Percentiles rank a stretch among this genome's conserved stretches.
Conservation (phyloP, 177 flowering plant species). For the Vitis hybrid region DNA sequence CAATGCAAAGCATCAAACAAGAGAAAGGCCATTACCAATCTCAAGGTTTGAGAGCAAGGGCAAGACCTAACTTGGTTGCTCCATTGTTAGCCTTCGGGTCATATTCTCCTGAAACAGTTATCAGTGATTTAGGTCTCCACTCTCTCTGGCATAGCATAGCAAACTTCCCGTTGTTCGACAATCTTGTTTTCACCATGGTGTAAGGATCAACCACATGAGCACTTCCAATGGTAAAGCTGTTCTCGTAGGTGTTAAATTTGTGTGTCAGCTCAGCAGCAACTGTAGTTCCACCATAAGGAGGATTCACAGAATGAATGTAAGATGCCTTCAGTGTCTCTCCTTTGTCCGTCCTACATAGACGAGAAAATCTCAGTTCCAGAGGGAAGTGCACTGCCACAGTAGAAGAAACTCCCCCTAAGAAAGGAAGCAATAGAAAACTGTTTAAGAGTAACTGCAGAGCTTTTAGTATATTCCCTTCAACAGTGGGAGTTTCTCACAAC, state of each 20-base stretch:
- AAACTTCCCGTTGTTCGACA: conserved; percentile 50
- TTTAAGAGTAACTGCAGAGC: not conserved
- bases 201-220: conserved; percentile 49
- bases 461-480: too few relatives aligned
- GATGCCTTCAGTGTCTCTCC: conserved; percentile 74
- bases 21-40: not conserved
- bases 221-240: conserved; percentile 64
- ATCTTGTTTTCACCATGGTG: conserved; percentile 51
- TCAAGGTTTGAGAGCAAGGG: conserved; percentile 71
- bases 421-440: not conserved
- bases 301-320: conserved; percentile 52
- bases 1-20: not conserved
- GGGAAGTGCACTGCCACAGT: too few relatives aligned
- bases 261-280: conserved; percentile 75
- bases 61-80: conserved; percentile 58
- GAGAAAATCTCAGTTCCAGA: not conserved
- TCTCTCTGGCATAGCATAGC: conserved; percentile 57
- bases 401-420: too few relatives aligned
- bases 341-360: conserved; percentile 52
- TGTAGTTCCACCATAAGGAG: conserved; percentile 40
- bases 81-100: conserved; percentile 40
- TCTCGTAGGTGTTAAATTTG: conserved; percentile 43
- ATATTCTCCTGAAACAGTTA: conserved; percentile 63
- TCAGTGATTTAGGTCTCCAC: conserved; percentile 79
- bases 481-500: too few relatives aligned